Evolutionary conservation across 805 yeast genomes (phyloP).

Genomic region (Starmerella bombicola): DNA sequence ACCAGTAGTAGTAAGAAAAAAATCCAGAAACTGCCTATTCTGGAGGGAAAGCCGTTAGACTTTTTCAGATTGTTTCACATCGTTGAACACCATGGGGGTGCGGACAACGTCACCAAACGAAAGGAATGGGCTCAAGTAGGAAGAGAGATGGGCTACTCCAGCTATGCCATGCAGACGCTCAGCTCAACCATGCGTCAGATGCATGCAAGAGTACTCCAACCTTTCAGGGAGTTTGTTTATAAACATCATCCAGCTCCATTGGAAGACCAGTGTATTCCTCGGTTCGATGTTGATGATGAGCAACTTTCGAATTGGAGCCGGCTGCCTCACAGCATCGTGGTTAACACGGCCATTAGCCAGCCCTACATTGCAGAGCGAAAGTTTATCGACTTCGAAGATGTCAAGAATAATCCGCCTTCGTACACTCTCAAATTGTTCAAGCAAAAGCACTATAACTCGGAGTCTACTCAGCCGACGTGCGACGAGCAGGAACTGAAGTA

Average conservation of each 20-base stretch:
- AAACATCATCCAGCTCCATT: conserved; percentile 1
- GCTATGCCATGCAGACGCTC: conserved; percentile 29
- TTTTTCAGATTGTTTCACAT: conserved; percentile 45
- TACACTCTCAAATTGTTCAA: not conserved
- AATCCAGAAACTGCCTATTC: conserved; percentile 37
- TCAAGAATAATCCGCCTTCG: not conserved
- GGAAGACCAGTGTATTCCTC: not conserved
- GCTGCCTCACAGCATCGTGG: conserved; percentile 9
- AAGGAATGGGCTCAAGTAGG: conserved; percentile 78
- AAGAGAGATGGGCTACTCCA: conserved; percentile 64
- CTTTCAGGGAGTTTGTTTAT: conserved; percentile 12
- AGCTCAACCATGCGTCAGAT: conserved; percentile 12
- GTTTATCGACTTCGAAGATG: not conserved
- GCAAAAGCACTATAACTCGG: not conserved
- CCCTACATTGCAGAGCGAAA: not conserved
- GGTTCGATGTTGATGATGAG: conserved; percentile 12
- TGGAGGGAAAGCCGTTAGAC: conserved; percentile 56
- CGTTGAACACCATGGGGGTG: conserved; percentile 58
- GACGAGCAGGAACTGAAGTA: conserved; percentile 6
- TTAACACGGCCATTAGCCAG: not conserved
- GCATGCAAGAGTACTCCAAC: conserved; percentile 9
- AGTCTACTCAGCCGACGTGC: not conserved
- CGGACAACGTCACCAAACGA: conserved; percentile 44
- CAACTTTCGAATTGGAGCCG: conserved; percentile 1
- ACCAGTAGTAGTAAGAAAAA: not conserved